A percentile compares a stretch with the other conserved stretches of the same genome.
These are phyloP conservation scores for Hypoxylon sp. DNA, from an alignment of 2,329 filamentous ascomycete species.

Conservation along the genomic window DNA sequence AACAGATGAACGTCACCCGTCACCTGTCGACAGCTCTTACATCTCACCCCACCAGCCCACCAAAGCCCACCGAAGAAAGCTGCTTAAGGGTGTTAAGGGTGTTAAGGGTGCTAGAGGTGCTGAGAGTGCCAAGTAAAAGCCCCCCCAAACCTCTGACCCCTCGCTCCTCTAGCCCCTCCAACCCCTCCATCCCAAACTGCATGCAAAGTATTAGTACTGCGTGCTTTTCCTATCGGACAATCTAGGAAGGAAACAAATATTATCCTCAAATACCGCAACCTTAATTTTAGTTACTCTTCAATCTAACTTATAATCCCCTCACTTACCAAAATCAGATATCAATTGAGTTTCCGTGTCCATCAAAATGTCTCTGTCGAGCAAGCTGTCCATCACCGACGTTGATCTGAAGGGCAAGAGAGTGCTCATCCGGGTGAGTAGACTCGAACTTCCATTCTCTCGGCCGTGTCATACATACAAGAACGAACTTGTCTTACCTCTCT, in stretches of 20 bases:
- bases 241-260: constrained; percentile 30
- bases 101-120: too few relatives aligned
- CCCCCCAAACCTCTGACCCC: too few relatives aligned
- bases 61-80: constrained; percentile 1
- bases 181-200: constrained; percentile 27
- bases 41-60: constrained; percentile 38
- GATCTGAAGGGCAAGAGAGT: constrained; percentile 99
- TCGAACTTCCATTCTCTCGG: not conserved
- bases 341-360: constrained; percentile 32
- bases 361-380: constrained; percentile 97
- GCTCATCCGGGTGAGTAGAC: constrained; percentile 82
- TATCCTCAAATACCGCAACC: constrained; percentile 38
- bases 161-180: constrained; percentile 32
- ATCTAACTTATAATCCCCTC: constrained; percentile 2
- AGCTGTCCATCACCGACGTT: constrained; percentile 95
- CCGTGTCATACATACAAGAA: too few relatives aligned
- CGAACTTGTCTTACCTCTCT: too few relatives aligned
- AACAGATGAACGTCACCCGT: constrained; percentile 15
- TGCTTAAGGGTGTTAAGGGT: too few relatives aligned
- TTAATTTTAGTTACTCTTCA: constrained; percentile 24
- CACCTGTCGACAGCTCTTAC: constrained; percentile 24
- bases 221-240: constrained; percentile 38
- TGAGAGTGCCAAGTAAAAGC: too few relatives aligned
- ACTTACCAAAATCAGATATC: constrained; percentile 19
- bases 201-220: constrained; percentile 32